These are phyloP conservation scores for Verticillium nonalfalfae DNA, from an alignment of 2,329 filamentous ascomycete species.

Conservation along the genomic window DNA sequence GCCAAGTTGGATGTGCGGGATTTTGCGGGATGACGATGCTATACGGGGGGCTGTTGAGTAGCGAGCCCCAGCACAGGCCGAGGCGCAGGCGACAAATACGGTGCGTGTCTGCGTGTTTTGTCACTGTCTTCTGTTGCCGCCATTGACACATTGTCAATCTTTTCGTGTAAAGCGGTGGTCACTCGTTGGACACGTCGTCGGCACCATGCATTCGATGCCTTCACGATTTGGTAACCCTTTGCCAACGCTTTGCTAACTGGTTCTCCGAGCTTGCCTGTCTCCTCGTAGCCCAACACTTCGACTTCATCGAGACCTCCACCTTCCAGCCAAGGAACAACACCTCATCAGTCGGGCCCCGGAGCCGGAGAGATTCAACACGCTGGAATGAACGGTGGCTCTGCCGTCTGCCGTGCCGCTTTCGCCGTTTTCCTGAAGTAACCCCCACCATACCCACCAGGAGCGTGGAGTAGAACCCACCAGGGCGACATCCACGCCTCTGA, in stretches of 20 bases:
- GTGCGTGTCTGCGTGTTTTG: neutral
- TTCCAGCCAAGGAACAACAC: neutral
- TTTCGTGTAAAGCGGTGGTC: neutral
- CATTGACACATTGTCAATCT: neutral
- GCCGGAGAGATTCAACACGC: neutral
- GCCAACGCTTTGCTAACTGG: neutral
- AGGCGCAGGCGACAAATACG: neutral
- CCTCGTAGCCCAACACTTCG: neutral
- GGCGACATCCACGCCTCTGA: neutral
- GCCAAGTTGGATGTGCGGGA: constrained; percentile 1
- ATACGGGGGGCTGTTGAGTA: neutral
- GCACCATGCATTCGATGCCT: neutral
- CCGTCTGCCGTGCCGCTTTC: neutral
- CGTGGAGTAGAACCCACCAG: neutral
- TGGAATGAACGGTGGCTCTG: neutral
- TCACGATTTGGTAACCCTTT: neutral
- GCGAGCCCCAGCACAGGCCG: neutral
- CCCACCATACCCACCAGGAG: neutral
- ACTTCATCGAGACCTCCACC: no score
- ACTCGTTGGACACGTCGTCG: neutral
- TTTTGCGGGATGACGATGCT: neutral
- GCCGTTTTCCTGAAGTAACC: neutral
- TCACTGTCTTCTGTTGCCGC: neutral
- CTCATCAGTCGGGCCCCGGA: neutral
- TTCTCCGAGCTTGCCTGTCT: neutral